phyloP scores from a whole-genome alignment of 108 stramenopile genomes.

The Aurantiochytrium sp. region DNA sequence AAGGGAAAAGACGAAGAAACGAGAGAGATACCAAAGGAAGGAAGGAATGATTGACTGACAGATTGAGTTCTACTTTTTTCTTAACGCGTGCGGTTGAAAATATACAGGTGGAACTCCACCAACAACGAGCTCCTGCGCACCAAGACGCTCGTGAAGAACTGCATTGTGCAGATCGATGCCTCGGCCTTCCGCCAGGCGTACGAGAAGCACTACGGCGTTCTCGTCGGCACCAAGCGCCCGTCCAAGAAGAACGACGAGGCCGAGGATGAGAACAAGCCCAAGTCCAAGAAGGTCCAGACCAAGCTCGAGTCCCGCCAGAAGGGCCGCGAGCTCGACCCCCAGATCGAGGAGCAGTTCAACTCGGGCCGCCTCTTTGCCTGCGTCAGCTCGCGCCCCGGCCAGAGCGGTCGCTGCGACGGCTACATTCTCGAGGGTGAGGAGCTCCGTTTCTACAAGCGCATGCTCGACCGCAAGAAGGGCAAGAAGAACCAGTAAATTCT shows the following conservation, averaged over 20 bases:
- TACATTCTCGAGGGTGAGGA: conserved; percentile 97
- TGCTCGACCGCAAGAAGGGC: conserved; percentile 63
- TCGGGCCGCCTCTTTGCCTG: conserved; percentile 90
- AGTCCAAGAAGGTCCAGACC: conserved; percentile 61
- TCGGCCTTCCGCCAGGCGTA: conserved; percentile 97
- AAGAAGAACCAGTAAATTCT: conserved; percentile 66
- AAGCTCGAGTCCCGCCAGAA: conserved; percentile 80
- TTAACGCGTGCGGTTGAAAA: not conserved
- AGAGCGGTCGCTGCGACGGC: conserved; percentile 95
- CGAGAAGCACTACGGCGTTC: conserved; percentile 90
- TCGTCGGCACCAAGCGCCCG: conserved; percentile 84
- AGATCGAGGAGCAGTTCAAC: conserved; percentile 87
- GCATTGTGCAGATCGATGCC: conserved; percentile 92
- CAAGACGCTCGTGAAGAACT: conserved; percentile 99
- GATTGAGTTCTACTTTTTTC: too few species aligned
- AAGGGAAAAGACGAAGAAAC: too few species aligned
- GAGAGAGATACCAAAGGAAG: too few species aligned
- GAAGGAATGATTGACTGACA: too few species aligned
- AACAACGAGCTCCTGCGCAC: conserved; percentile 99
- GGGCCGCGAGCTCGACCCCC: conserved; percentile 69
- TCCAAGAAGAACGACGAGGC: conserved; percentile 45
- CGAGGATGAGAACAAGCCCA: conserved; percentile 42
- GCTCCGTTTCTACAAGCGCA: conserved; percentile 93
- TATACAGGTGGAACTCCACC: conserved; percentile 81
- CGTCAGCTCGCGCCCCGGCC: conserved; percentile 95